Evolutionary conservation across 805 yeast species (phyloP).

Genomic region (Martiniozyma abietophila): DNA sequence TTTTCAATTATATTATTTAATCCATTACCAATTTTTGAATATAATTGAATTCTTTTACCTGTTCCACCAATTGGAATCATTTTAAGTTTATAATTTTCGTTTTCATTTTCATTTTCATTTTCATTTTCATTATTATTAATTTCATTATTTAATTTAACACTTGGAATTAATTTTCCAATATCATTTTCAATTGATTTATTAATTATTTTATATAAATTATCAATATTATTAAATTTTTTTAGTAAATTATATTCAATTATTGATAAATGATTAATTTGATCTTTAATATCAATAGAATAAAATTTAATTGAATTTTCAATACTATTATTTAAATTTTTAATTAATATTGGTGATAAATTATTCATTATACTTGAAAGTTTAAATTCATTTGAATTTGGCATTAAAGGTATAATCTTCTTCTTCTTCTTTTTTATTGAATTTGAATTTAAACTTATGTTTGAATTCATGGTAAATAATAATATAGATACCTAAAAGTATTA

Average conservation of each 20-base stretch:
- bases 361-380: not conserved
- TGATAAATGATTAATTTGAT: conserved; percentile 18
- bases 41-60: conserved; percentile 1
- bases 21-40: conserved; percentile 5
- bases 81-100: too few relatives aligned
- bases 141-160: not conserved
- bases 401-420: too few relatives aligned
- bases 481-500: too few relatives aligned
- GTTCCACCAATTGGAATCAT: too few relatives aligned
- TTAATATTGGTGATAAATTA: not conserved
- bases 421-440: too few relatives aligned
- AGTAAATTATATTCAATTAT: conserved; percentile 20
- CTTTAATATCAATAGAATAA: conserved; percentile 24
- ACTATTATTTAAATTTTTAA: conserved; percentile 17
- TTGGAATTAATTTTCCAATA: not conserved
- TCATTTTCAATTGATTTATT: conserved; percentile 4
- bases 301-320: conserved; percentile 14
- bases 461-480: too few relatives aligned
- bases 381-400: conserved; percentile 3
- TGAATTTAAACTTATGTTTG: too few relatives aligned
- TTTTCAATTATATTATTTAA: conserved; percentile 5
- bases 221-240: conserved; percentile 13
- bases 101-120: too few relatives aligned
- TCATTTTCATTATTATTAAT: not conserved
- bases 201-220: conserved; percentile 8